Percentiles rank a stretch among this genome's conserved stretches.
These are phyloP conservation scores for Hirsutella rhossiliensis DNA, from an alignment of 2,329 filamentous ascomycete genomes.

Conservation along the genomic window DNA sequence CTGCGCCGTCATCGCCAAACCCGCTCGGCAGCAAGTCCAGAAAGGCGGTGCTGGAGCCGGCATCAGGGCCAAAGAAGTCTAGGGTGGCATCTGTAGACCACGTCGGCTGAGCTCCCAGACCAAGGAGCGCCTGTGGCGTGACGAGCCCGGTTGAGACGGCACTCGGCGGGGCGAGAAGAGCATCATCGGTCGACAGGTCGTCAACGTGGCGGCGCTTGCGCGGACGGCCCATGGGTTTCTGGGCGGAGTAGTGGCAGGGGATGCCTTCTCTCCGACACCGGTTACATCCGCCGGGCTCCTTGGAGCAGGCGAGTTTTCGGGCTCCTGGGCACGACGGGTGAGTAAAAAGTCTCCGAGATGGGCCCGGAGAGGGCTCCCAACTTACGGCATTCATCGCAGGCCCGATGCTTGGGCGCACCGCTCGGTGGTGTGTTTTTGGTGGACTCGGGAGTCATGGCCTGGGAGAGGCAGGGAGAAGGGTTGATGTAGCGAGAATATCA, in stretches of 20 bases:
- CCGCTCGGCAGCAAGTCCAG: constrained; percentile 23
- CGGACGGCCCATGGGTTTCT: constrained; percentile 56
- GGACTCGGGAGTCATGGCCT: constrained; percentile 10
- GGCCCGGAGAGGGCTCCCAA: constrained; percentile 1
- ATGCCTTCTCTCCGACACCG: constrained; percentile 47
- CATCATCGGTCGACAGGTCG: constrained; percentile 1
- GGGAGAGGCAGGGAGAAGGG: not conserved
- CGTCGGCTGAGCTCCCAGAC: constrained; percentile 1
- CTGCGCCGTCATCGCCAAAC: constrained; percentile 8
- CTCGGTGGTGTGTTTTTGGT: constrained; percentile 4
- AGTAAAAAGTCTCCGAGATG: constrained; percentile 16
- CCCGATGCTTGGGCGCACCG: constrained; percentile 38
- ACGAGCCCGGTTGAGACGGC: not conserved
- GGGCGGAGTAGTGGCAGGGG: constrained; percentile 47
- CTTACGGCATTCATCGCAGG: constrained; percentile 58
- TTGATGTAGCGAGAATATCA: not conserved
- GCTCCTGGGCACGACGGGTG: constrained; percentile 29
- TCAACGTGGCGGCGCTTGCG: constrained; percentile 39
- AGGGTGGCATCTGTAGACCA: constrained; percentile 18
- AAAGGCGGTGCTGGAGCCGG: constrained; percentile 18
- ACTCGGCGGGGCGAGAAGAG: not conserved
- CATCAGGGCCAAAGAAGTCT: constrained; percentile 20
- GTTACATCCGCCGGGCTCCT: constrained; percentile 46
- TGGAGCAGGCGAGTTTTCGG: constrained; percentile 53
- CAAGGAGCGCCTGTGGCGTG: not conserved